Base-by-base conservation (phyloP, 2,329 filamentous ascomycete genomes). In the Fusarium siculi region DNA sequence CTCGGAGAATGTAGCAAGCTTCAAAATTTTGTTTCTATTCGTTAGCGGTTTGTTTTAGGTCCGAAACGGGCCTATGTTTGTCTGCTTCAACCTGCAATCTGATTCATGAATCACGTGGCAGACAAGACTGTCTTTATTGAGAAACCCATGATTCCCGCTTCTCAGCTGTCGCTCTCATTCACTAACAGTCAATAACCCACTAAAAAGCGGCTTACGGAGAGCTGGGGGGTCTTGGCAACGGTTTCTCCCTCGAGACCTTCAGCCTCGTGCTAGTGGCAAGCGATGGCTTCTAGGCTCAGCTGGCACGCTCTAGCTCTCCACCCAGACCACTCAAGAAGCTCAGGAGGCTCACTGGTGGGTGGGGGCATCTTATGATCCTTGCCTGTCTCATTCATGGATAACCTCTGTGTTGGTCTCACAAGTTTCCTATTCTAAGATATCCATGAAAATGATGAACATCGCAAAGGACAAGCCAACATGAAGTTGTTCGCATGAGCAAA, bases 241-340 rank as follows among this genome's bases (percentile, higher is more conserved):
- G 72, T 63, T 70, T 72, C 46, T 52, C 30, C 54, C 23, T 60
- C 28, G 12, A 42, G 32, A 49, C 37, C 30, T 49, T 70, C 72
- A 74, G 72, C 72, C 72, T 74, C 72, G 72, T 74, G 64, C 72
- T 74, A 73, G 72, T 42, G 50, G 49, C 39, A 61, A 70, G 72
- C 25, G 46, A 58, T 47, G 11, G 25, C 65, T 69, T 66, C 50
- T 70, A 63, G 57, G 68, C 68, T 74, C 72, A 74, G 67, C 71
- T 72, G 71, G 58, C 56, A 66, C 19, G 71, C 70, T 69, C 52
- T 68, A 72, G 66, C 49, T n/a, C 57, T 62, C 44, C 56, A 39
- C 52, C 47, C 44, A 74, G 67, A 68, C 71, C 71, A 72, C 49
- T 68, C 67, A 72, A 46, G 23, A 53, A 65, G 62, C 52, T 43